Evolutionary conservation across 139 green algal genomes (phyloP), one percentile per base, ranked within the genome.

Genomic region (Chlorella sp.): DNA sequence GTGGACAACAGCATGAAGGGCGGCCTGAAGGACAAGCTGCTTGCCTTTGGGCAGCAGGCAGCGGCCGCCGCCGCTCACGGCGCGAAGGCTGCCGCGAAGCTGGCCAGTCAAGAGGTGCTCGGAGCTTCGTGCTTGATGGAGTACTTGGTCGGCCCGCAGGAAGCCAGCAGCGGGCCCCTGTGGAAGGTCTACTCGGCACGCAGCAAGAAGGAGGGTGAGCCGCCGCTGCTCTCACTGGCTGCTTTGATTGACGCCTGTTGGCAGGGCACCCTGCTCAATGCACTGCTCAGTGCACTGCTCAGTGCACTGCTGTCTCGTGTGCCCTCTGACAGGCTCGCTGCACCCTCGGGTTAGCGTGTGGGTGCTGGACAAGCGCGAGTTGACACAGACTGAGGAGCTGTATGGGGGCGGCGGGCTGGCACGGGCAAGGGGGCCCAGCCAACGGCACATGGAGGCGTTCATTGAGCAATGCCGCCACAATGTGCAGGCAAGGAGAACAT

Each of bases 291-390:
- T n/a, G n/a, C n/a, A n/a, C n/a, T n/a, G n/a, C n/a, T n/a, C n/a
- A n/a, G n/a, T n/a, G n/a, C n/a, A n/a, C n/a, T n/a, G n/a, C n/a
- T n/a, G n/a, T n/a, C n/a, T n/a, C n/a, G n/a, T n/a, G n/a, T n/a
- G n/a, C n/a, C n/a, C n/a, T n/a, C n/a, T n/a, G n/a, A n/a, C 85
- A 92, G 91, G 88, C 23, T 87, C 89, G 4, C 83, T 89, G 0
- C 74, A 90, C 21, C 83, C 82, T 3, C 79, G 90, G 36, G 94
- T 95, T 3, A 90, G 86, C 47, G 89, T 94, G 3, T 97, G 94
- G 94, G 88, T 96, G 4, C 81, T 97, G 32, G 93, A 97, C 86
- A 97, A 97, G 88, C 78, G 82, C 4, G 34, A 78, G 25, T 84
- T 95, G 13, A 56, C 79, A 20, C 91, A 95, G 12, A 67, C 63